Conservation (phyloP, 179 eudicot species). For the Carnegiea gigantea region DNA sequence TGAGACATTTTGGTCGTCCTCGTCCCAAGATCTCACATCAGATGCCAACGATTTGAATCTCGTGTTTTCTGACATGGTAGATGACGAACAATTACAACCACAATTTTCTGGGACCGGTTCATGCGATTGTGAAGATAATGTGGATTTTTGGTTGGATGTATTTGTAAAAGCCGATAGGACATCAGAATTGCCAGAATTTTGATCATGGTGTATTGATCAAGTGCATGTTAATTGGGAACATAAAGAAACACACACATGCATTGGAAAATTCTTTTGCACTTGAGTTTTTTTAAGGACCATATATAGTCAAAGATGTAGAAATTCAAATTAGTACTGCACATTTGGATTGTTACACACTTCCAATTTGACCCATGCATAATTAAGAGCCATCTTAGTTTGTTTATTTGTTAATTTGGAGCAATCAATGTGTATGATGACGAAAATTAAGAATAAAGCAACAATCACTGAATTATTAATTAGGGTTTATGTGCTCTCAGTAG, state of each 20-base stretch:
- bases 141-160: constrained; percentile 49
- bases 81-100: background rate
- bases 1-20: constrained; percentile 30
- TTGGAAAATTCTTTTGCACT: background rate
- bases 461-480: background rate
- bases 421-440: background rate
- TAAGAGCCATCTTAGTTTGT: background rate
- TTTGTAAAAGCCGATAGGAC: constrained; percentile 37
- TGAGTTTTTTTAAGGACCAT: background rate
- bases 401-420: background rate
- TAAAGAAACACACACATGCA: background rate
- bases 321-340: background rate
- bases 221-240: background rate
- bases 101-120: background rate
- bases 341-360: background rate
- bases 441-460: background rate
- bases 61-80: background rate
- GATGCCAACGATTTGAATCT: background rate
- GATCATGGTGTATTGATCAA: constrained; percentile 13
- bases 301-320: constrained; percentile 4
- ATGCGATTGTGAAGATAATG: constrained; percentile 13
- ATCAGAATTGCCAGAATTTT: constrained; percentile 49
- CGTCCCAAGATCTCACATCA: constrained; percentile 11
- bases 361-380: background rate
- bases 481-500: background rate